phyloP scores from a whole-genome alignment of 495 filamentous ascomycete genomes.

The Penicillium crystallinum region DNA sequence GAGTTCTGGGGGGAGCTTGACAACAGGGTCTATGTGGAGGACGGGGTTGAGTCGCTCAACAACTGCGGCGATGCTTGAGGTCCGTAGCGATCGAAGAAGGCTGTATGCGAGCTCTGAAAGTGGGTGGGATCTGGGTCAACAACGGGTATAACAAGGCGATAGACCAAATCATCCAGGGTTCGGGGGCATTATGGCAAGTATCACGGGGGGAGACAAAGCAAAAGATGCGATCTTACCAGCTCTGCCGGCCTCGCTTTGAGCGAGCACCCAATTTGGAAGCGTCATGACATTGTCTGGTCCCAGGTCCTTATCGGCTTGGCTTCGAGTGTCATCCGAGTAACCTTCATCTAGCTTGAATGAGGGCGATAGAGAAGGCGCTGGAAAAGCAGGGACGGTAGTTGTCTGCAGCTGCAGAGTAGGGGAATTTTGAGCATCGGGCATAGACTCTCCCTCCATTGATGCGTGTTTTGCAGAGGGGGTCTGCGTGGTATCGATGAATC shows the following conservation, averaged over 20 bases:
- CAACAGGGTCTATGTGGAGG: slow-evolving; percentile 86
- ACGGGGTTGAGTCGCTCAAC: slow-evolving; percentile 70
- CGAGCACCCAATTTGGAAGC: slow-evolving; percentile 49
- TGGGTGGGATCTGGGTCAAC: slow-evolving; percentile 4
- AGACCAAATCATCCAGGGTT: background rate
- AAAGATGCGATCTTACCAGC: slow-evolving; percentile 40
- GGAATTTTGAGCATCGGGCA: slow-evolving; percentile 17
- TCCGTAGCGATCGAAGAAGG: slow-evolving; percentile 67
- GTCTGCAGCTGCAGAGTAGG: slow-evolving; percentile 24
- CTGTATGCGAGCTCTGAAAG: slow-evolving; percentile 45
- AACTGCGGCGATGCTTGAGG: slow-evolving; percentile 68
- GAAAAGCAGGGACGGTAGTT: slow-evolving; percentile 21
- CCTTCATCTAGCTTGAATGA: slow-evolving; percentile 59
- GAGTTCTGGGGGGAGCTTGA: slow-evolving; percentile 80
- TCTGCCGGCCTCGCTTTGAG: slow-evolving; percentile 48
- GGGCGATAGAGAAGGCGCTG: slow-evolving; percentile 33
- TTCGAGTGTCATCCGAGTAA: slow-evolving; percentile 60
- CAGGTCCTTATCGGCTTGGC: slow-evolving; percentile 45
- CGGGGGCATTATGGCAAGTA: background rate
- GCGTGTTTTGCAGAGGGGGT: slow-evolving; percentile 2
- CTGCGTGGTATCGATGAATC: background rate
- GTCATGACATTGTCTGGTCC: slow-evolving; percentile 36
- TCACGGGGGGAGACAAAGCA: background rate
- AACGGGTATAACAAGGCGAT: background rate
- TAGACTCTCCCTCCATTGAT: slow-evolving; percentile 32